Conservation (phyloP, 2,329 filamentous ascomycete species). For the Apiospora saccharicola region DNA sequence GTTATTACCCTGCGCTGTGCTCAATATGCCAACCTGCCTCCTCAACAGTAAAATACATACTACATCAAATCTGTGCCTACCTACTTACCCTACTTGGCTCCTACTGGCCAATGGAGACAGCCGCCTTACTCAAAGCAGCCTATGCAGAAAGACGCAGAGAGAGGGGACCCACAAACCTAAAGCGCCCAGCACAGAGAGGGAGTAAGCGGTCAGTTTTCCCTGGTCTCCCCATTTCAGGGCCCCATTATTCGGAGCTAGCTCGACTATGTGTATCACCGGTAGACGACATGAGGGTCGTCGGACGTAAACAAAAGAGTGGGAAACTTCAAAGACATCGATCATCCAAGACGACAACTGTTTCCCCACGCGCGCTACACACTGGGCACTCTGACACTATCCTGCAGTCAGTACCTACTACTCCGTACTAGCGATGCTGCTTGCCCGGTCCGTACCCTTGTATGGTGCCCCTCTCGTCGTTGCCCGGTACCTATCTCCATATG, state of each 20-base stretch:
- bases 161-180: slow-evolving; percentile 6
- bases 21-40: neutral
- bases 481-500: neutral
- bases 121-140: slow-evolving; percentile 8
- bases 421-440: neutral
- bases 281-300: neutral
- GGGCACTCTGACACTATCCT: neutral
- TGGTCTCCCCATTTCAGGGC: slow-evolving; percentile 8
- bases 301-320: slow-evolving; percentile 2
- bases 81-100: neutral
- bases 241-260: slow-evolving; percentile 17
- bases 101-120: neutral
- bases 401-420: neutral
- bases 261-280: slow-evolving; percentile 13
- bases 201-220: slow-evolving; percentile 3
- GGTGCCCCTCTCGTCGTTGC: neutral
- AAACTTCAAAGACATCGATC: slow-evolving; percentile 15
- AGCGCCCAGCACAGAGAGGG: slow-evolving; percentile 1
- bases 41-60: neutral
- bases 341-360: slow-evolving; percentile 3
- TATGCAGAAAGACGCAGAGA: neutral
- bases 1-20: neutral
- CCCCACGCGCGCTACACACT: neutral
- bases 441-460: neutral
- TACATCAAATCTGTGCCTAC: neutral